Base-by-base conservation (phyloP, 768 basidiomycete genomes). In the Pisolithus tinctorius region DNA sequence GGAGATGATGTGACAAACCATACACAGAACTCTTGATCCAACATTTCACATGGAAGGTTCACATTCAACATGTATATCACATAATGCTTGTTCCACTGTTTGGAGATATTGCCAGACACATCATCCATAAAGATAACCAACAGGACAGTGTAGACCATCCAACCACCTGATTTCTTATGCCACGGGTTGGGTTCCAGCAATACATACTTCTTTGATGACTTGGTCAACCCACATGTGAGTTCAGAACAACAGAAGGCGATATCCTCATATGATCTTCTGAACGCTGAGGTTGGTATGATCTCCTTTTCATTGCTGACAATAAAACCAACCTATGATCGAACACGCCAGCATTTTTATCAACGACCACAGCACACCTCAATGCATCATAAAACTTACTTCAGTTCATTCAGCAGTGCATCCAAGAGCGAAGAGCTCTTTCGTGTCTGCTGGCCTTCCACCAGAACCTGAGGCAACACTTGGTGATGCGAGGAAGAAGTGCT, bases 81-180 rank as follows among this genome's bases (percentile, higher is more conserved):
- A 59, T 62, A 67, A 49, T 77, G 75, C 46, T 75, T 73, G 53
- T 75, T 77, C 66, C 68, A 77, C 36, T 67, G 68, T 54, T 77
- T 77, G 5, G 67, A 70, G 8, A 62, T 55, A 50, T 76, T 75
- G 9, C 73, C 74, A 0, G 72, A 77, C 0, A 74, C 70, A 58
- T 77, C 73, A 50, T 77, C 74, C 51, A 52, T 52, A 13, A 52
- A 52, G 16, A 52, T 47, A 4, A 52, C 41, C 1, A 47, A 37
- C 4, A 34, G 51, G 7, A 51, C 44, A 1, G 41, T 1, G 25
- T 42, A 42, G 4, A 42, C 41, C 41, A 42, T 42, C 17, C 20
- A 20, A 20, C 20, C 20, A 20, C 20, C 20, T 20, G 20, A 20
- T 20, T 20, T 20, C 20, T 20, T 23, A 20, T 3, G 11, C 7